A percentile compares a stretch with the other conserved stretches of the same genome.
Evolutionary conservation across 768 basidiomycete genomes (phyloP).

Genomic region (Suillus cothurnatus): DNA sequence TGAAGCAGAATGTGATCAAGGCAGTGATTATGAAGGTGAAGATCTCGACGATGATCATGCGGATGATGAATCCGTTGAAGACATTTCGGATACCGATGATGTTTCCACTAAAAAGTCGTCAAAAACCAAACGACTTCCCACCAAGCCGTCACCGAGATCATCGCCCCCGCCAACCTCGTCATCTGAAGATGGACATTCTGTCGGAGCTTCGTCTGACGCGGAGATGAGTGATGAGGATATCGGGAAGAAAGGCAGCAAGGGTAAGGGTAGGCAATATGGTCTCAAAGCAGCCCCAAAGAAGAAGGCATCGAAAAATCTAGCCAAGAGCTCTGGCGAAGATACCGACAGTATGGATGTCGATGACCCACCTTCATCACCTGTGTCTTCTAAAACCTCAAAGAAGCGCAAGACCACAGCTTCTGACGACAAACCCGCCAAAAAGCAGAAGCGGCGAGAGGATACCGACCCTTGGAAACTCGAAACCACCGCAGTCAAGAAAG

Average conservation of each 20-base stretch:
- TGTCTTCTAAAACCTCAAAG: slow-evolving; percentile 40
- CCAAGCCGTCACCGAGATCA: slow-evolving; percentile 25
- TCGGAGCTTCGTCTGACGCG: slow-evolving; percentile 25
- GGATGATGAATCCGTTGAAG: slow-evolving; percentile 43
- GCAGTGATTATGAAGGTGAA: slow-evolving; percentile 35
- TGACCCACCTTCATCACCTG: slow-evolving; percentile 39
- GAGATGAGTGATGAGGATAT: slow-evolving; percentile 25
- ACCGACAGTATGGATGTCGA: slow-evolving; percentile 63
- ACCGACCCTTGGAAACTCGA: slow-evolving; percentile 81
- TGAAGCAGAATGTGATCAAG: slow-evolving; percentile 39
- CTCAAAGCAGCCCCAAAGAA: slow-evolving; percentile 19
- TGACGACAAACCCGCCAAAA: slow-evolving; percentile 47
- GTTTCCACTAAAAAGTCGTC: slow-evolving; percentile 23
- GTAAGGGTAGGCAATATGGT: slow-evolving; percentile 13
- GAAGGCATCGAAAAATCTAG: slow-evolving; percentile 37
- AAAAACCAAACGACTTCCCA: slow-evolving; percentile 16
- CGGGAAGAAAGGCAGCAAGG: slow-evolving; percentile 27
- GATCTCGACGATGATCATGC: slow-evolving; percentile 12
- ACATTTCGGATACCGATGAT: slow-evolving; percentile 26
- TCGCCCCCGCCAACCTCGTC: slow-evolving; percentile 27
- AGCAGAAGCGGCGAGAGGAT: slow-evolving; percentile 60
- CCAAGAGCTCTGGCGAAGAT: slow-evolving; percentile 33
- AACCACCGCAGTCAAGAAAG: slow-evolving; percentile 57
- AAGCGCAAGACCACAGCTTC: slow-evolving; percentile 44
- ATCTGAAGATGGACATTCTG: slow-evolving; percentile 32